These are phyloP conservation scores for Corinectria fuckeliana DNA, from an alignment of 2,329 filamentous ascomycete species.

Conservation along the genomic window DNA sequence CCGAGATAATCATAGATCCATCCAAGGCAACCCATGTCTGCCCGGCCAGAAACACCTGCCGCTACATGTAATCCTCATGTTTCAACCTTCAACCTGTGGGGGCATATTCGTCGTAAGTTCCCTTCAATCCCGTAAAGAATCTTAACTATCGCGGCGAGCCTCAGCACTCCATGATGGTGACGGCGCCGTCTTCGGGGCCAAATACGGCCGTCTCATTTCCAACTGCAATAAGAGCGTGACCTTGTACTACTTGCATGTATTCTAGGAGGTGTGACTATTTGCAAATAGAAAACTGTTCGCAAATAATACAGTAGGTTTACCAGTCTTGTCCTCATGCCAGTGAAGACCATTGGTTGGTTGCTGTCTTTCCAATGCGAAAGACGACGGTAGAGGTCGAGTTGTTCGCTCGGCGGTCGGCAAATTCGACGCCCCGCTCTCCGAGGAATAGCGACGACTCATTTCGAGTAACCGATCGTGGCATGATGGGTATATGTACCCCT, in stretches of 20 bases:
- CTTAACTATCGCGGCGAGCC: not conserved
- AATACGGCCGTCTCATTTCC: constrained; percentile 28
- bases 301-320: not conserved
- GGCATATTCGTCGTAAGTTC: constrained; percentile 4
- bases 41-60: not conserved
- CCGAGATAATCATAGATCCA: not conserved
- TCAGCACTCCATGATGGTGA: constrained; percentile 25
- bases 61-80: not conserved
- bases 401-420: constrained; percentile 1
- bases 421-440: constrained; percentile 6
- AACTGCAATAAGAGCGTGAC: constrained; percentile 31
- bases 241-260: constrained; percentile 26
- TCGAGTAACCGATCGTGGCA: constrained; percentile 5
- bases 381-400: constrained; percentile 6
- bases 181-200: constrained; percentile 22
- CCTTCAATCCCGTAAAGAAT: constrained; percentile 6
- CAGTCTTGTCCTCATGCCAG: constrained; percentile 15
- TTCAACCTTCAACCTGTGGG: not conserved
- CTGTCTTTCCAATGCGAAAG: not conserved
- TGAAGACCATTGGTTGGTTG: constrained; percentile 7
- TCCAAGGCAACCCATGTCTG: not conserved
- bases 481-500: not conserved
- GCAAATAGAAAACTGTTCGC: not conserved
- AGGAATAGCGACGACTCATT: constrained; percentile 1
- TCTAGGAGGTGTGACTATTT: constrained; percentile 8